Evolutionary conservation across 768 basidiomycete genomes (phyloP).

Genomic region (Pulveroboletus frians): DNA sequence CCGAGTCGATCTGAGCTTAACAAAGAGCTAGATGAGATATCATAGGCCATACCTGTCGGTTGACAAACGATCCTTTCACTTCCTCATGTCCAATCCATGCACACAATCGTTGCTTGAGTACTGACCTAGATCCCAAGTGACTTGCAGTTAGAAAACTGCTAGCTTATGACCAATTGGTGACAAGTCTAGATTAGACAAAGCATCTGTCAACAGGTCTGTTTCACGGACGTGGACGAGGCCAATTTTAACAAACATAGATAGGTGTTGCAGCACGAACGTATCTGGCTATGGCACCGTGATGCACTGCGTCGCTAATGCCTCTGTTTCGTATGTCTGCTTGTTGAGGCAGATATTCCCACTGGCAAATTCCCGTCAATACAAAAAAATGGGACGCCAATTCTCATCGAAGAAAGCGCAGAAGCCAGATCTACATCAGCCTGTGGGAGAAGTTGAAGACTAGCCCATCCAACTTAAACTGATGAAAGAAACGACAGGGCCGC

Average conservation of each 20-base stretch:
- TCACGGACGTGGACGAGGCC: not conserved
- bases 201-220: conserved; percentile 2
- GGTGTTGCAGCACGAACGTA: not conserved
- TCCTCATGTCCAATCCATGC: not conserved
- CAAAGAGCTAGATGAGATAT: not conserved
- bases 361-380: not conserved
- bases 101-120: not conserved
- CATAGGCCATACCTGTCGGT: not conserved
- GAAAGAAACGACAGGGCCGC: not conserved
- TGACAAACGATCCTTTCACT: not conserved
- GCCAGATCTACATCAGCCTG: conserved; percentile 2
- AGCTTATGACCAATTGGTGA: not conserved
- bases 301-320: not conserved
- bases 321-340: not conserved
- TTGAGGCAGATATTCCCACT: not conserved
- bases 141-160: not conserved
- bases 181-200: not conserved
- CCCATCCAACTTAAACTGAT: conserved; percentile 16
- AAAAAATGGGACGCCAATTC: not conserved
- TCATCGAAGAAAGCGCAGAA: not conserved
- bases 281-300: not conserved
- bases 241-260: conserved; percentile 1
- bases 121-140: not conserved
- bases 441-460: conserved; percentile 6
- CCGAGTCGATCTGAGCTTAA: not conserved